Percentiles rank a stretch among this genome's conserved stretches.
Conservation (phyloP, 2,329 filamentous ascomycete species). For the Lasiodiplodia citricola region DNA sequence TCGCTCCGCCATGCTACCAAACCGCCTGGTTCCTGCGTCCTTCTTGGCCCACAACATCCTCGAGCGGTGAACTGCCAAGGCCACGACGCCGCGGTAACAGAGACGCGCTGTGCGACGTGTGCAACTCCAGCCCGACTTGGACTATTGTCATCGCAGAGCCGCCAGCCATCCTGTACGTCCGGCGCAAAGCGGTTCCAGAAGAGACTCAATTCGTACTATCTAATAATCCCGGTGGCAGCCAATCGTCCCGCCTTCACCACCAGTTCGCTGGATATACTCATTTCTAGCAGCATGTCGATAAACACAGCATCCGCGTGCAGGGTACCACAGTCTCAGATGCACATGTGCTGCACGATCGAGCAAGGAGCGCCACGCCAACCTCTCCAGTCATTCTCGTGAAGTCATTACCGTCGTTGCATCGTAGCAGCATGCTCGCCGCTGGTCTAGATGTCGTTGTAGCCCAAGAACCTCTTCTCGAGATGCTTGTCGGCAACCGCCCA, state of each 20-base stretch:
- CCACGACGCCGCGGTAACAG: slow-evolving; percentile 6
- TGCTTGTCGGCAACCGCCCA: slow-evolving; percentile 54
- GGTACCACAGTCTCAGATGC: slow-evolving; percentile 24
- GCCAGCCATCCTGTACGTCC: slow-evolving; percentile 7
- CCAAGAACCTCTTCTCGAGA: slow-evolving; percentile 53
- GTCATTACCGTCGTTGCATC: slow-evolving; percentile 21
- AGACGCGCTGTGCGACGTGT: slow-evolving; percentile 17
- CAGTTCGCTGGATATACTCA: slow-evolving; percentile 3
- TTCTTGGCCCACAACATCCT: not conserved
- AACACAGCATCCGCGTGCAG: slow-evolving; percentile 22
- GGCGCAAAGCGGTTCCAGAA: not conserved
- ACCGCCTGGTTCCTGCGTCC: slow-evolving; percentile 2
- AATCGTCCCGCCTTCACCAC: not conserved
- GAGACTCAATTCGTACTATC: slow-evolving; percentile 8
- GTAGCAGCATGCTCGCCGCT: slow-evolving; percentile 4
- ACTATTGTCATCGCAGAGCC: slow-evolving; percentile 2
- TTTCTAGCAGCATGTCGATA: slow-evolving; percentile 22
- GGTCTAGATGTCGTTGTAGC: slow-evolving; percentile 55
- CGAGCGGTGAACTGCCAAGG: slow-evolving; percentile 2
- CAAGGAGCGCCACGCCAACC: not conserved
- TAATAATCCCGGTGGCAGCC: slow-evolving; percentile 3
- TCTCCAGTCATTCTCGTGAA: slow-evolving; percentile 21
- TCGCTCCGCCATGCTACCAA: slow-evolving; percentile 2
- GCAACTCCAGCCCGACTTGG: slow-evolving; percentile 4
- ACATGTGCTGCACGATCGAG: slow-evolving; percentile 15